phyloP scores from a whole-genome alignment of 306 rosid species.

The Pterocarpus santalinus region DNA sequence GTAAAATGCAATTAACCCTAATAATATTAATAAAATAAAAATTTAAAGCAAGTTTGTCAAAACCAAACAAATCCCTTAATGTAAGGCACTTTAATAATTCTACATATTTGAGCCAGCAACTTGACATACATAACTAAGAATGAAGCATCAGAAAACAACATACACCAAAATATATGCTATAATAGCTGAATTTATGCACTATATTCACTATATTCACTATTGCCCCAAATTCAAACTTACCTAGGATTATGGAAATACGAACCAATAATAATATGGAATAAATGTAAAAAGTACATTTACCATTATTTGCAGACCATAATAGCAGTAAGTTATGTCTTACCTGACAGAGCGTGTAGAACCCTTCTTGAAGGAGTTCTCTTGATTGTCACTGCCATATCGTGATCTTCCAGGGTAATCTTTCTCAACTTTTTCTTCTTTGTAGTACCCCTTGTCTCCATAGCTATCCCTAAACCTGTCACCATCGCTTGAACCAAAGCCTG shows the following conservation, averaged over 20 bases:
- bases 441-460: conserved; percentile 63
- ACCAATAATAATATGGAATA: conserved; percentile 13
- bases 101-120: conserved; percentile 8
- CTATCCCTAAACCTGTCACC: conserved; percentile 67
- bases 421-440: conserved; percentile 68
- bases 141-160: conserved; percentile 24
- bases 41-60: conserved; percentile 19
- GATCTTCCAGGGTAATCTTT: conserved; percentile 64
- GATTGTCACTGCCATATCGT: conserved; percentile 56
- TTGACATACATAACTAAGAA: conserved; percentile 28
- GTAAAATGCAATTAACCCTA: no score
- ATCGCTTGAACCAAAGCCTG: conserved; percentile 65
- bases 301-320: conserved; percentile 32
- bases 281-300: conserved; percentile 12
- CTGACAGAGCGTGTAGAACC: conserved; percentile 65
- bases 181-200: conserved; percentile 16
- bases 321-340: conserved; percentile 51
- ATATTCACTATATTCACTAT: conserved; percentile 16
- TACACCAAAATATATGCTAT: neutral
- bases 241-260: conserved; percentile 21
- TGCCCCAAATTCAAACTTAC: conserved; percentile 24
- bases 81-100: neutral
- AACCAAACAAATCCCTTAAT: neutral
- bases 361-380: conserved; percentile 70
- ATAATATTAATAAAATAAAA: neutral